These are phyloP conservation scores for Colletotrichum magnum DNA, from an alignment of 2,329 filamentous ascomycete species.

Conservation along the genomic window DNA sequence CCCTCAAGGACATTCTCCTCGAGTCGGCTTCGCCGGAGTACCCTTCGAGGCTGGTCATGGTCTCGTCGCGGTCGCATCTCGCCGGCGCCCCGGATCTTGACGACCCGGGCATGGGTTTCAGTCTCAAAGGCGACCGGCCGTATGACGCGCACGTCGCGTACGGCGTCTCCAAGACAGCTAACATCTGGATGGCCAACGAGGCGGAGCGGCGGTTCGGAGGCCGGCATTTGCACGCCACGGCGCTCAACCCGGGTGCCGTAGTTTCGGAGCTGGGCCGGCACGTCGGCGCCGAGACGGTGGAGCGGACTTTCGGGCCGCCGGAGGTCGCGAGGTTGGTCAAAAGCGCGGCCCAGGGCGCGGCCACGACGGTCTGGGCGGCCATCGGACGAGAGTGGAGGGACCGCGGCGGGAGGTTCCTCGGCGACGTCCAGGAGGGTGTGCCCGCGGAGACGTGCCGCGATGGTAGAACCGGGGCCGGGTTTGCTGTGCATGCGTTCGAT, in stretches of 20 bases:
- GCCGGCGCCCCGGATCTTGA: slow-evolving; percentile 50
- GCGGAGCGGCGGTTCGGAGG: slow-evolving; percentile 61
- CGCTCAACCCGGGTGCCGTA: slow-evolving; percentile 61
- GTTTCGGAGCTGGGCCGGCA: neutral
- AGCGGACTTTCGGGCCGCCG: neutral
- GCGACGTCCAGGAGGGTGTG: slow-evolving; percentile 4
- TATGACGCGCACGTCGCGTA: slow-evolving; percentile 52
- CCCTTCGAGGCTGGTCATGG: slow-evolving; percentile 60
- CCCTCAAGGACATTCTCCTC: slow-evolving; percentile 60
- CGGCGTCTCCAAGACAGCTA: slow-evolving; percentile 60
- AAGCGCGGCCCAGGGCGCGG: slow-evolving; percentile 56
- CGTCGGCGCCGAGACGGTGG: neutral
- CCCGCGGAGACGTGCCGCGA: slow-evolving; percentile 11
- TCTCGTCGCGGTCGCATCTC: slow-evolving; percentile 60
- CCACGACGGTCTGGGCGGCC: slow-evolving; percentile 56
- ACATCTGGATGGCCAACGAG: slow-evolving; percentile 62
- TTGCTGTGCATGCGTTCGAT: slow-evolving; percentile 41
- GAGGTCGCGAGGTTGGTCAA: slow-evolving; percentile 4
- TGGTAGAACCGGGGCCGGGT: slow-evolving; percentile 32
- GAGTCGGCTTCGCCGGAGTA: slow-evolving; percentile 53
- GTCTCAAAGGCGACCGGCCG: slow-evolving; percentile 41
- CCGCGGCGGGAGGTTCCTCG: slow-evolving; percentile 55
- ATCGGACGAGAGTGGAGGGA: slow-evolving; percentile 53
- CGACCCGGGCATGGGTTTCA: slow-evolving; percentile 53
- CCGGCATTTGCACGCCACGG: slow-evolving; percentile 57